A percentile compares a stretch with the other conserved stretches of the same genome.
These are phyloP conservation scores for Diaporthe australafricana DNA, from an alignment of 2,329 filamentous ascomycete genomes.

Conservation along the genomic window DNA sequence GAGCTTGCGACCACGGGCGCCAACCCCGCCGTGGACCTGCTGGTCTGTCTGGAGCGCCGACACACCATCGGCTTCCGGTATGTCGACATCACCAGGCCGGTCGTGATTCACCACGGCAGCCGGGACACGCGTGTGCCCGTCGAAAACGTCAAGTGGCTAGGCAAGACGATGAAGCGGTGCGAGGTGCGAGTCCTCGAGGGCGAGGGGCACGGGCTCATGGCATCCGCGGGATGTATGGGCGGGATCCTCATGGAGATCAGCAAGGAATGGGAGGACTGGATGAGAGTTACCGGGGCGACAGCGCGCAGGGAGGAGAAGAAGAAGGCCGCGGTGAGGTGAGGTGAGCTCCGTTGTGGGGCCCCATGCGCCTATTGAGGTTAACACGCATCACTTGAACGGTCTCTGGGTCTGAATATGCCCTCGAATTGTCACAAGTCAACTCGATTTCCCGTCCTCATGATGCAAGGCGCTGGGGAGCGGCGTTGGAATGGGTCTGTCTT, in stretches of 20 bases:
- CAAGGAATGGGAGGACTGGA: constrained; percentile 93
- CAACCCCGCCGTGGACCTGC: constrained; percentile 91
- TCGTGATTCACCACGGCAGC: constrained; percentile 94
- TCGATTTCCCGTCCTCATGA: neutral
- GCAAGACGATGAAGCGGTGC: constrained; percentile 91
- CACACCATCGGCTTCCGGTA: constrained; percentile 96
- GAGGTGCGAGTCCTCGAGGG: constrained; percentile 91
- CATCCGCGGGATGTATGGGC: constrained; percentile 92
- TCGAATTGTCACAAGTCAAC: neutral
- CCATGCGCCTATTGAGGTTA: neutral
- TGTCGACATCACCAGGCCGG: constrained; percentile 90
- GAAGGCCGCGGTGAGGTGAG: constrained; percentile 27
- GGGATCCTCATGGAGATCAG: constrained; percentile 94
- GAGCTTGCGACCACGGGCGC: constrained; percentile 89
- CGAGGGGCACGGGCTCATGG: constrained; percentile 96
- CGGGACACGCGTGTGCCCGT: constrained; percentile 92
- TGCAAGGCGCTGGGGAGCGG: constrained; percentile 12
- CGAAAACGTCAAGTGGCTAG: constrained; percentile 95
- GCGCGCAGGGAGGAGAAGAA: constrained; percentile 25
- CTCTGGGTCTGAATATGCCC: neutral
- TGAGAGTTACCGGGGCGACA: constrained; percentile 61
- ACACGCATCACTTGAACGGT: too few relatives aligned
- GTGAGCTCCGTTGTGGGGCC: neutral
- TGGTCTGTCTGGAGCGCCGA: constrained; percentile 91
- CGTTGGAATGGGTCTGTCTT: neutral